Conservation (phyloP, 805 yeast species). For the Yamadazyma kitorensis region DNA sequence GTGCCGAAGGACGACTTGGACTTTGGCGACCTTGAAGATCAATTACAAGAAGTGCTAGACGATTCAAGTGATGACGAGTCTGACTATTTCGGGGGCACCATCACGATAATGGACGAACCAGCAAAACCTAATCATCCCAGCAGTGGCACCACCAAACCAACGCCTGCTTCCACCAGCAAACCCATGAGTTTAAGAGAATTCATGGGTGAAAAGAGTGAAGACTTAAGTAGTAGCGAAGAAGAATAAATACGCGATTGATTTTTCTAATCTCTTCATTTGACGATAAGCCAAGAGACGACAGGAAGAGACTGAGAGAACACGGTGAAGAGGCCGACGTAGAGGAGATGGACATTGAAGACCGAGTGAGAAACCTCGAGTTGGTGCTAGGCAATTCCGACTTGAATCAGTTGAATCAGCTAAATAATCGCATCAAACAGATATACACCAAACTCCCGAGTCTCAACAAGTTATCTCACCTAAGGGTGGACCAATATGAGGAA, state of each 20-base stretch:
- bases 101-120: conserved; percentile 4
- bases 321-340: no score
- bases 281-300: no score
- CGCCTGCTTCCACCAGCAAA: conserved; percentile 11
- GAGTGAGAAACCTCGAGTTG: no score
- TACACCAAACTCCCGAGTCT: conserved; percentile 3
- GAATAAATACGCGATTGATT: conserved; percentile 8
- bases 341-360: no score
- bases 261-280: background rate
- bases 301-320: no score
- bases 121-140: conserved; percentile 1
- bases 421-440: background rate
- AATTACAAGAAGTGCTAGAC: conserved; percentile 39
- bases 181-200: conserved; percentile 42
- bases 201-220: conserved; percentile 26
- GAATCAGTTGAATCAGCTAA: background rate
- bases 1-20: conserved; percentile 27
- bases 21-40: conserved; percentile 42
- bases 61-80: conserved; percentile 17
- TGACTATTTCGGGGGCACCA: conserved; percentile 11
- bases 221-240: conserved; percentile 36
- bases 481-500: background rate
- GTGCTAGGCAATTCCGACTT: background rate
- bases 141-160: conserved; percentile 4
- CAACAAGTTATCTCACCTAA: conserved; percentile 1